These are phyloP conservation scores for Echium plantagineum DNA, from an alignment of 257 asterid genomes.

Conservation along the genomic window DNA sequence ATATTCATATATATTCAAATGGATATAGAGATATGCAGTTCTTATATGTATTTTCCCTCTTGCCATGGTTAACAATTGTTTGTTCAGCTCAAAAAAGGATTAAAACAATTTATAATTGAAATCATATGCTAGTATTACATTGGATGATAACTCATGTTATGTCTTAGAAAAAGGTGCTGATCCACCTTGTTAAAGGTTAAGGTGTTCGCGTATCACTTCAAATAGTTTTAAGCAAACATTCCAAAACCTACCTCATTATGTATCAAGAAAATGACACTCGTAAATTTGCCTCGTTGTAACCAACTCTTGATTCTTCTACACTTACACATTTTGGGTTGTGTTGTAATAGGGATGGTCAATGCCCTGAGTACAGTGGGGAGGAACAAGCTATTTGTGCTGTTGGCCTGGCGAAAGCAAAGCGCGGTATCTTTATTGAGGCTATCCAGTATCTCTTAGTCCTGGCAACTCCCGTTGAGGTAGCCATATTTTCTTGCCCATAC, in stretches of 20 bases:
- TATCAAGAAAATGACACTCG: neutral
- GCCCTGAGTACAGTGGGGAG: conserved; percentile 81
- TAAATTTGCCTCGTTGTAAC: neutral
- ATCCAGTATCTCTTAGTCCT: conserved; percentile 77
- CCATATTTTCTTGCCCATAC: conserved; percentile 1
- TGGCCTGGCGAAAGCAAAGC: conserved; percentile 75
- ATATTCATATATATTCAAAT: too few relatives aligned
- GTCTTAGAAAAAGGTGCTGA: neutral
- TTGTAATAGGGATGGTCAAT: conserved; percentile 68
- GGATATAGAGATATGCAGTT: too few relatives aligned
- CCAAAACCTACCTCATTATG: neutral
- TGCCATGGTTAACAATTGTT: too few relatives aligned
- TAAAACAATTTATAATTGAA: too few relatives aligned
- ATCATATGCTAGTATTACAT: too few relatives aligned
- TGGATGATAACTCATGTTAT: neutral
- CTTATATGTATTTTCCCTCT: too few relatives aligned
- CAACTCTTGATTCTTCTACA: conserved; percentile 1
- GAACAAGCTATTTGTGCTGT: conserved; percentile 96
- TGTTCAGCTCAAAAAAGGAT: too few relatives aligned
- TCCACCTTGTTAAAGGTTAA: neutral
- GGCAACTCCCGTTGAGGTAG: conserved; percentile 98
- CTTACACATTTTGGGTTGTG: neutral
- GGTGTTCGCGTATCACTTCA: neutral
- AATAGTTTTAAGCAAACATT: neutral
- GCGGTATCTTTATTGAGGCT: conserved; percentile 88